These are phyloP conservation scores for Leccinum subrobustum DNA, from an alignment of 1,284 basidiomycete genomes.

Conservation along the genomic window DNA sequence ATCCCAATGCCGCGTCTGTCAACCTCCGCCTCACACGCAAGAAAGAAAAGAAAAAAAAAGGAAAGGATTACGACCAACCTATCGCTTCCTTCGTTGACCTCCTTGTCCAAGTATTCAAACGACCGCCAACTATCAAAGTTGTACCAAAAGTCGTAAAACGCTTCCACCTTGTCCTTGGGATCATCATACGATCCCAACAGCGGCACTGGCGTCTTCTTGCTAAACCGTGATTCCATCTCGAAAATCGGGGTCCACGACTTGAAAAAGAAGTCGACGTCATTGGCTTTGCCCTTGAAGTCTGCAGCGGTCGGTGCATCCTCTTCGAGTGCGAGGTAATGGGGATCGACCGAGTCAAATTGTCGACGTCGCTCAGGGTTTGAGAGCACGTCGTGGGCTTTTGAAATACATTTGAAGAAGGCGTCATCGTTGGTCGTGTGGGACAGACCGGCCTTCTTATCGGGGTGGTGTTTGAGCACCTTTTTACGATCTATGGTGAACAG, in stretches of 20 bases:
- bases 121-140: conserved; percentile 99
- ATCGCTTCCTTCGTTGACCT: conserved; percentile 97
- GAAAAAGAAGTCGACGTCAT: conserved; percentile 59
- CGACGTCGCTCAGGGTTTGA: conserved; percentile 85
- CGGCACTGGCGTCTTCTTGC: conserved; percentile 85
- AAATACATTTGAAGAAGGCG: conserved; percentile 99
- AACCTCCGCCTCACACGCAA: not conserved
- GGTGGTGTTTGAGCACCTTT: conserved; percentile 99
- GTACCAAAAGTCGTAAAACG: conserved; percentile 99
- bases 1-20: conserved; percentile 8
- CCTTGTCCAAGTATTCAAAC: conserved; percentile 99
- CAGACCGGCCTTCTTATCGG: conserved; percentile 92
- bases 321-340: conserved; percentile 69
- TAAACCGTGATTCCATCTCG: conserved; percentile 91
- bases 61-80: conserved; percentile 51
- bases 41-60: not conserved
- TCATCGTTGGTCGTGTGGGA: conserved; percentile 87
- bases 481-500: conserved; percentile 73
- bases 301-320: conserved; percentile 73
- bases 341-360: conserved; percentile 97
- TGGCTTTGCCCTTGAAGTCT: conserved; percentile 56
- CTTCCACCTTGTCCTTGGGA: conserved; percentile 82
- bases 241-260: conserved; percentile 75
- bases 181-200: conserved; percentile 73
- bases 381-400: conserved; percentile 94